Evolutionary conservation across 2,329 filamentous ascomycete genomes (phyloP).

Genomic region (Alternaria conjuncta): DNA sequence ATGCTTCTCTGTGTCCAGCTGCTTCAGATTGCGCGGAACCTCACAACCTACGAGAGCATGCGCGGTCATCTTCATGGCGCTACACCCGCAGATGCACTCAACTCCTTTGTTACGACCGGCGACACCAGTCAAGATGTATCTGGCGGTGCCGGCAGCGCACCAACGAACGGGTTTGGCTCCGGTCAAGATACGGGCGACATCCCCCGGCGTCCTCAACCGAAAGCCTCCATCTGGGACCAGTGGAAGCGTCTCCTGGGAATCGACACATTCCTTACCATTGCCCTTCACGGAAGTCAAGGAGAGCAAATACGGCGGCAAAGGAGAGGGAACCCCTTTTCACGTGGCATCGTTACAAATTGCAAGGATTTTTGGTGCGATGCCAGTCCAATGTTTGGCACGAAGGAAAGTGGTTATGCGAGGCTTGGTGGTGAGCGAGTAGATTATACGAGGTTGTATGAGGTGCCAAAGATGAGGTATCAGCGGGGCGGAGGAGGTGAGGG

Average conservation of each 20-base stretch:
- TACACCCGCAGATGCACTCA: slow-evolving; percentile 65
- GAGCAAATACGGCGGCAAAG: slow-evolving; percentile 49
- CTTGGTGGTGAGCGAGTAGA: slow-evolving; percentile 81
- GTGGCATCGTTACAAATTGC: slow-evolving; percentile 86
- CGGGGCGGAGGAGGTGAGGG: slow-evolving; percentile 34
- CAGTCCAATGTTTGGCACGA: slow-evolving; percentile 76
- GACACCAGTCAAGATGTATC: slow-evolving; percentile 65
- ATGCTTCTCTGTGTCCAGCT: slow-evolving; percentile 97
- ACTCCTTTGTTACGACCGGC: slow-evolving; percentile 77
- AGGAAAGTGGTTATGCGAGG: slow-evolving; percentile 75
- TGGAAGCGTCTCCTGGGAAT: slow-evolving; percentile 88
- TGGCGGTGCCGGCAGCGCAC: slow-evolving; percentile 27
- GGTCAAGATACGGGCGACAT: slow-evolving; percentile 60
- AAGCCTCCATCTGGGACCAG: slow-evolving; percentile 72
- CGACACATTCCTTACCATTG: slow-evolving; percentile 92
- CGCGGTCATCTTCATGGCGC: slow-evolving; percentile 71
- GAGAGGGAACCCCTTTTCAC: slow-evolving; percentile 81
- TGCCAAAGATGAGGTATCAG: slow-evolving; percentile 71
- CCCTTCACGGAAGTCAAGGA: slow-evolving; percentile 71
- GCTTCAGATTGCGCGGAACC: slow-evolving; percentile 86
- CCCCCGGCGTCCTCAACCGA: slow-evolving; percentile 55
- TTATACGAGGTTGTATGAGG: slow-evolving; percentile 89
- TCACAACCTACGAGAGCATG: slow-evolving; percentile 98
- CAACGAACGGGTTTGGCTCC: slow-evolving; percentile 65
- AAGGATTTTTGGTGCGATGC: slow-evolving; percentile 96